Base-by-base conservation (phyloP, 139 green algal genomes). In the Coelastrella sp. region DNA sequence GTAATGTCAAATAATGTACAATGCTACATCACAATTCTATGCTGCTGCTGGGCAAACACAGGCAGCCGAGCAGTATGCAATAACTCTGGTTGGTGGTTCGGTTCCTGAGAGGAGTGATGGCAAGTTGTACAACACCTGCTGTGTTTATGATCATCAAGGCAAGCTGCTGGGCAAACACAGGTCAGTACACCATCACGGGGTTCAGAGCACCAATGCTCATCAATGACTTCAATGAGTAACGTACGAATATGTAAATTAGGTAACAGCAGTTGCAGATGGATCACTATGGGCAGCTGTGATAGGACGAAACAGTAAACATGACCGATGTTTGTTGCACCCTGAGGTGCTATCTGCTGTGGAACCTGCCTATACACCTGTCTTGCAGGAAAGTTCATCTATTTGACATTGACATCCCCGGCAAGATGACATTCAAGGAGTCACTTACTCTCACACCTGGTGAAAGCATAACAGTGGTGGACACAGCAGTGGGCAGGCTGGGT, bases 361-460 rank as follows among this genome's bases (percentile, higher is more conserved):
- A 13, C 45, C 15, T 57, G 45, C 15, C 15, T 9, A 9, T 13
- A 9, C 15, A 9, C 1, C 11, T 57, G 45, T 13, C 6, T n/a
- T 83, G 76, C 92, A 97, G 95, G 84, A 95, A 95, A 83, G 87
- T 96, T 63, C 97, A 99, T 81, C 89, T 99, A 8, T 99, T 99
- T 91, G 97, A 99, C 90, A 99, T 99, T 34, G 95, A 99, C 92
- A 99, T 99, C 48, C 97, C 97, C 1, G 97, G 97, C 37, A 96
- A 98, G 81, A 98, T 99, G 74, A 98, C 93, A 0, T 99, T 99
- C 92, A 98, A 95, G 84, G 97, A 99, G 90, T 97, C 92, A 3
- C 87, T 96, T 27, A 99, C 95, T 15, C 89, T 99, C 25, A 95
- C 92, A 3, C 84, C 91, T 4, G 96, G 97, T 6, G 69, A 93